These are phyloP conservation scores for Lepiota subincarnata DNA, from an alignment of 768 basidiomycete species.

Conservation along the genomic window DNA sequence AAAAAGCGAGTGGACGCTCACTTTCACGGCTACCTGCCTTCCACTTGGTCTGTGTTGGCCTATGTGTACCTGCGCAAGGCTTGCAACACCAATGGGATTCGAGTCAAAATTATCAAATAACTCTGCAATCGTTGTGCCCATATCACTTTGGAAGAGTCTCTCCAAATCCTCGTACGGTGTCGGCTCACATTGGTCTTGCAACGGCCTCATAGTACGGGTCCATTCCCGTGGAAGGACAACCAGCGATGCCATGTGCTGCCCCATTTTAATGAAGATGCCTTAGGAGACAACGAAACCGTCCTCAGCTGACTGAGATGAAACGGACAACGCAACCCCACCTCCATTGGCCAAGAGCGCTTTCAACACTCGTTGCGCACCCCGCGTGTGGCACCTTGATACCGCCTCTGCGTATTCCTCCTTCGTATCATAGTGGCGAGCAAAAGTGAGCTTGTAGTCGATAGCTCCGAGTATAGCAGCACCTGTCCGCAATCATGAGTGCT, in stretches of 20 bases:
- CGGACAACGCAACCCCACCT: slow-evolving; percentile 36
- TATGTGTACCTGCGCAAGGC: slow-evolving; percentile 92
- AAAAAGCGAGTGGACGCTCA: slow-evolving; percentile 22
- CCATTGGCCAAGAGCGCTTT: slow-evolving; percentile 87
- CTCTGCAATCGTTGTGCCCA: slow-evolving; percentile 65
- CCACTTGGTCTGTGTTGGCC: slow-evolving; percentile 71
- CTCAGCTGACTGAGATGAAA: not conserved
- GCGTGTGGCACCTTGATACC: slow-evolving; percentile 74
- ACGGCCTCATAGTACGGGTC: slow-evolving; percentile 46
- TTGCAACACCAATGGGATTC: slow-evolving; percentile 90
- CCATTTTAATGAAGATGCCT: slow-evolving; percentile 87
- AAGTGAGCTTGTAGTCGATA: slow-evolving; percentile 70
- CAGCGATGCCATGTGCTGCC: slow-evolving; percentile 80
- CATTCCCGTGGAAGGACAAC: slow-evolving; percentile 50
- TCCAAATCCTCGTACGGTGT: slow-evolving; percentile 79
- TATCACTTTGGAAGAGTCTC: slow-evolving; percentile 72
- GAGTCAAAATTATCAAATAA: slow-evolving; percentile 85
- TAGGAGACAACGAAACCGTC: not conserved
- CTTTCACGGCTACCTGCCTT: slow-evolving; percentile 82
- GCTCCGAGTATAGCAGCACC: slow-evolving; percentile 60
- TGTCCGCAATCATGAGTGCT: slow-evolving; percentile 23
- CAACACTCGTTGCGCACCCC: slow-evolving; percentile 77
- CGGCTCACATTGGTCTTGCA: slow-evolving; percentile 93
- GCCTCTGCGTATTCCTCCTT: slow-evolving; percentile 49
- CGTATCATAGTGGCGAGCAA: slow-evolving; percentile 47